phyloP scores from a whole-genome alignment of 495 filamentous ascomycete genomes.

The Podospora sp. region DNA sequence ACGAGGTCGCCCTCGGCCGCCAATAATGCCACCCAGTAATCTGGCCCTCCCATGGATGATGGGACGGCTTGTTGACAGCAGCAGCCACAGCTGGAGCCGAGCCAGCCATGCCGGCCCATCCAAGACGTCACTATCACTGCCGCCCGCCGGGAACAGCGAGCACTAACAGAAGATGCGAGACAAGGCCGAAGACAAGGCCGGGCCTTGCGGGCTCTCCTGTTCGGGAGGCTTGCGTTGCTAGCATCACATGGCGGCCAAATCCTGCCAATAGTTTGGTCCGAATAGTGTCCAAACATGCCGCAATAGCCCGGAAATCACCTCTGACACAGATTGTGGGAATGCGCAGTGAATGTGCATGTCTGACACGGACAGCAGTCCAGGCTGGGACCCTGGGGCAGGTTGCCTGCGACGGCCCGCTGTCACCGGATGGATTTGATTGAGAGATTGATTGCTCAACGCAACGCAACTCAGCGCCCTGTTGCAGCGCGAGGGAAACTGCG shows the following conservation, averaged over 20 bases:
- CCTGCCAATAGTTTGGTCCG: not conserved
- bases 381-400: not conserved
- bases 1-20: slow-evolving; percentile 16
- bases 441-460: not conserved
- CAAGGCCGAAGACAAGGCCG: not conserved
- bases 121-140: slow-evolving; percentile 4
- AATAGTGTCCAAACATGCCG: not conserved
- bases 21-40: slow-evolving; percentile 33
- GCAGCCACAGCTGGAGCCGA: too few relatives aligned
- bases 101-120: too few relatives aligned
- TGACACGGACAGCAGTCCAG: not conserved
- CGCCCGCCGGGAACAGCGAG: not conserved
- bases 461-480: not conserved
- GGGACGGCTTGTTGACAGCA: not conserved
- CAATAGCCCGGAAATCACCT: not conserved
- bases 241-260: not conserved
- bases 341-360: slow-evolving; percentile 7
- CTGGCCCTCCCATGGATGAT: slow-evolving; percentile 20
- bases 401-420: slow-evolving; percentile 17
- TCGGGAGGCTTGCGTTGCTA: not conserved
- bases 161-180: not conserved
- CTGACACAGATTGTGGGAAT: slow-evolving; percentile 1
- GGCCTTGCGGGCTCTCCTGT: not conserved
- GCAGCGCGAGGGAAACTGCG: not conserved
- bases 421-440: not conserved